A percentile compares a stretch with the other conserved stretches of the same genome.
These are phyloP conservation scores for Gardenia jasminoides DNA, from an alignment of 257 asterid species.

Conservation along the genomic window DNA sequence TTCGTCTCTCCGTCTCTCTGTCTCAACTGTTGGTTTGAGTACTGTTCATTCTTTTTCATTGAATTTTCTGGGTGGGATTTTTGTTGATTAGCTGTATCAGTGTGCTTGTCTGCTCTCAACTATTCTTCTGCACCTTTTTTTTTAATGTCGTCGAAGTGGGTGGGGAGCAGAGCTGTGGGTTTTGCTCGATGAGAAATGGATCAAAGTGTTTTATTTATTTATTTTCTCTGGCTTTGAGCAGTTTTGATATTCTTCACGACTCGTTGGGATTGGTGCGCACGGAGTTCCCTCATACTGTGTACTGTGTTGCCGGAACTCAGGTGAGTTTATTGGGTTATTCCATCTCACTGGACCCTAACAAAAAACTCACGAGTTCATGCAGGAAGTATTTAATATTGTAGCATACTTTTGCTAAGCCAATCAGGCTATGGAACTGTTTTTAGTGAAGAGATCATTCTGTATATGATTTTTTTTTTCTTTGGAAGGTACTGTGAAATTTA, in stretches of 20 bases:
- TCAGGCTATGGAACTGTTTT: neutral
- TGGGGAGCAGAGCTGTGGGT: too few species aligned
- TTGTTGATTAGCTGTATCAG: neutral
- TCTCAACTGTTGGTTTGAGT: neutral
- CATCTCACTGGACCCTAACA: neutral
- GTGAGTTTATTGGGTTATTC: slow-evolving; percentile 33
- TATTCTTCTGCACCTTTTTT: too few species aligned
- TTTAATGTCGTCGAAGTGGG: neutral
- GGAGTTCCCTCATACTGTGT: slow-evolving; percentile 80
- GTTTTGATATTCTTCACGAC: slow-evolving; percentile 86
- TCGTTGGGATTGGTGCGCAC: slow-evolving; percentile 83
- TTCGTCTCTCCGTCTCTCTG: too few species aligned
- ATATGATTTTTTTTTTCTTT: neutral
- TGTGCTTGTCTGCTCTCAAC: neutral
- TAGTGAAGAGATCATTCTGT: neutral
- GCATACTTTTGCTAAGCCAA: neutral
- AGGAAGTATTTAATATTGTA: neutral
- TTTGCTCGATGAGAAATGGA: neutral
- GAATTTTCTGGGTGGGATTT: neutral
- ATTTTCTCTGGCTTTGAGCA: slow-evolving; percentile 33
- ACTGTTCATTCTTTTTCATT: neutral
- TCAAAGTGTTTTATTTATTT: neutral
- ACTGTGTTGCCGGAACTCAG: slow-evolving; percentile 89
- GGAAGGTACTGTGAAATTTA: too few species aligned
- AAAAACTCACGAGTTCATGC: neutral